These are phyloP conservation scores for Glaciozyma antarctica DNA, from an alignment of 768 basidiomycete genomes.

Conservation along the genomic window DNA sequence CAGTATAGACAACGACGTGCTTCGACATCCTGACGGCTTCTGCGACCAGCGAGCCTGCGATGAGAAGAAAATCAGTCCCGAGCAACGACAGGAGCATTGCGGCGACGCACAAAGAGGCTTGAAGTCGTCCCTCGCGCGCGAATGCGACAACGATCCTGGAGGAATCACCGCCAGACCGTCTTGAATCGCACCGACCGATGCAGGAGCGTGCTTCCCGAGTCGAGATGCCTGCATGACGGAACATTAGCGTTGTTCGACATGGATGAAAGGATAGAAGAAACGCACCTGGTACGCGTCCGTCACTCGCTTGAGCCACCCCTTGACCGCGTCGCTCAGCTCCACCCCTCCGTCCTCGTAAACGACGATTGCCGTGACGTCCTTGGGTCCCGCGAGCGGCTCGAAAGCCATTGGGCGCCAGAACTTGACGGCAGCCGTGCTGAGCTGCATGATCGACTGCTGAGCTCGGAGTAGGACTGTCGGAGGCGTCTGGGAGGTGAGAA, in stretches of 20 bases:
- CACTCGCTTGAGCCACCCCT: constrained; percentile 3
- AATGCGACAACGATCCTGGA: background rate
- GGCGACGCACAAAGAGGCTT: constrained; percentile 14
- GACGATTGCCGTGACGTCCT: constrained; percentile 21
- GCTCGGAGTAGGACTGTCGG: constrained; percentile 14
- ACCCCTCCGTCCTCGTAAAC: constrained; percentile 19
- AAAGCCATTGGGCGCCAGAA: constrained; percentile 31
- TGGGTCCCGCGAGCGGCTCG: constrained; percentile 21
- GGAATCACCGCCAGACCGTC: constrained; percentile 19
- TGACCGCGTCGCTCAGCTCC: constrained; percentile 2
- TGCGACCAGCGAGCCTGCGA: constrained; percentile 1
- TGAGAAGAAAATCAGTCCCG: background rate
- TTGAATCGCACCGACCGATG: background rate
- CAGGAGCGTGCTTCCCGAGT: constrained; percentile 13
- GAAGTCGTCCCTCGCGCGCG: constrained; percentile 6
- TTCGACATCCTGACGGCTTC: constrained; percentile 9
- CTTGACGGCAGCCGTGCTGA: constrained; percentile 4
- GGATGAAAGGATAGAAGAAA: too few relatives aligned
- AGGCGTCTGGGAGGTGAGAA: background rate
- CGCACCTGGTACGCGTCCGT: constrained; percentile 13
- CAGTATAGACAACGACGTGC: constrained; percentile 24
- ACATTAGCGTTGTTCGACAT: background rate
- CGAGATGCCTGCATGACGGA: constrained; percentile 9
- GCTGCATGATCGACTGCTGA: constrained; percentile 19
- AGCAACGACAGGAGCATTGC: background rate